Evolutionary conservation across 2,329 filamentous ascomycete genomes (phyloP), one percentile per base, ranked within the genome.

Genomic region (Colletotrichum sp.): DNA sequence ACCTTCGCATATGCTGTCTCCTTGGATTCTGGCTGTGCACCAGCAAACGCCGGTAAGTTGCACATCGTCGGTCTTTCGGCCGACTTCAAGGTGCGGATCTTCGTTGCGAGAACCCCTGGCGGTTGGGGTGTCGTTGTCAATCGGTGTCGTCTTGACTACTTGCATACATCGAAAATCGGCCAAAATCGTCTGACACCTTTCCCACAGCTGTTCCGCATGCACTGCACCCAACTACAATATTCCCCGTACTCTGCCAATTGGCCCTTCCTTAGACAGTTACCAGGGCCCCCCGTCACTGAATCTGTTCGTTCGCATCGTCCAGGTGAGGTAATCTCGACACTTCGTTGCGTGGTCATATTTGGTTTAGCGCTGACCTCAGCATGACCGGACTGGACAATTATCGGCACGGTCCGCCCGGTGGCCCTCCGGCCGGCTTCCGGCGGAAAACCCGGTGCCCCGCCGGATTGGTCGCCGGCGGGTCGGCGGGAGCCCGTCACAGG

Each of bases 311-410:
- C 7, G 33, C 29, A 65, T n/a, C 24, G 9, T n/a, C 13, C 11
- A 33, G 27, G 38, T 65, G 62, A 65, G 38, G 24, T 65, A n/a
- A 64, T 24, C 34, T 21, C 36, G 8, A 31, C 61, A 27, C 27
- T 27, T 6, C 33, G 24, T 16, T 12, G 29, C 24, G 15, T 21
- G 43, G 29, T 21, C 51, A 24, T 38, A 58, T 38, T 18, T 24
- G 64, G 64, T 38, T 34, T 66, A 66, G 64, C 33, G 64, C 64
- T 66, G 64, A 66, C 51, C 64, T 66, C 64, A 66, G 64, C 64
- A 57, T 66, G 47, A 66, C 64, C 51, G 12, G 47, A 18, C 47
- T 29, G 29, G 2, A 15, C 38, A 24, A 6, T 21, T 15, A 31
- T 6, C 31, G 47, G 51, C 47, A 57, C 64, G 64, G 51, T 36